phyloP scores from a whole-genome alignment of 306 rosid species.

The Castanea sativa region DNA sequence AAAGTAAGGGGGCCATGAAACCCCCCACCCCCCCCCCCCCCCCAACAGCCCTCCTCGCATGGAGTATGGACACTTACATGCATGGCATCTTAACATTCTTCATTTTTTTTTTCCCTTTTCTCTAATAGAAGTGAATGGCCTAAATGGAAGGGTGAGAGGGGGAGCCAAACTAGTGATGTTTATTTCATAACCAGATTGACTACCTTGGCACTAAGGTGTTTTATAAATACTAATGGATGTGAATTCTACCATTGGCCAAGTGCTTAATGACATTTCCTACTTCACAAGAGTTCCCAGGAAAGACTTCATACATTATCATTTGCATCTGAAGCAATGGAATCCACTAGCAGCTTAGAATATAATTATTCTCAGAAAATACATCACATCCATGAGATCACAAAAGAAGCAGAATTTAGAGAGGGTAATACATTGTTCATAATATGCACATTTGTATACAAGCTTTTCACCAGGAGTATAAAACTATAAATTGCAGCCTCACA shows the following conservation, averaged over 20 bases:
- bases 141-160: not conserved
- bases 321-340: not conserved
- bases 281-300: too few species aligned
- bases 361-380: not conserved
- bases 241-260: not conserved
- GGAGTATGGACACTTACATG: too few species aligned
- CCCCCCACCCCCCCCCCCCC: too few species aligned
- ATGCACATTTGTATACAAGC: slow-evolving; percentile 26
- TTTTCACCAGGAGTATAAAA: not conserved
- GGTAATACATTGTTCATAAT: not conserved
- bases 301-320: not conserved
- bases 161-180: not conserved
- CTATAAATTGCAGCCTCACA: not conserved
- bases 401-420: not conserved
- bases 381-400: not conserved
- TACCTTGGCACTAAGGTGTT: not conserved
- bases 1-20: too few species aligned
- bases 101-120: too few species aligned
- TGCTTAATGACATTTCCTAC: not conserved
- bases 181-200: too few species aligned
- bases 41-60: too few species aligned
- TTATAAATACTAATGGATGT: not conserved
- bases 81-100: too few species aligned
- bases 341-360: not conserved
- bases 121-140: too few species aligned